Evolutionary conservation across 2,329 filamentous ascomycete genomes (phyloP).

Genomic region (Gaeumannomyces sp.): DNA sequence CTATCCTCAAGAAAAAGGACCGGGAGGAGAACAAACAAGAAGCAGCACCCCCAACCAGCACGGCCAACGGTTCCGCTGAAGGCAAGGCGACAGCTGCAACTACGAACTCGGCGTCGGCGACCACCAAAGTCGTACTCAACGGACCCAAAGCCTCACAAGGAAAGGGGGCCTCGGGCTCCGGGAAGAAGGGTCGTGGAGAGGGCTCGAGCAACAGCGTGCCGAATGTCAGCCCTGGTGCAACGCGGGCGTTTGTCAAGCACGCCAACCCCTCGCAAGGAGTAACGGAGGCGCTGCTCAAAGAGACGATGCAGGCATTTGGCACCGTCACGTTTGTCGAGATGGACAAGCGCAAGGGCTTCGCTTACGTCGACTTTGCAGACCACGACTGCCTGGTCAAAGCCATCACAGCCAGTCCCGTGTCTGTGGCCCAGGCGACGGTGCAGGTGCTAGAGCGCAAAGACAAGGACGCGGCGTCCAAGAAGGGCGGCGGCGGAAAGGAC

Average conservation of each 20-base stretch:
- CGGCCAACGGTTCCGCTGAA: too few relatives aligned
- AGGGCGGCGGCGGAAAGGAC: constrained; percentile 14
- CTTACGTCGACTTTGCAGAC: constrained; percentile 82
- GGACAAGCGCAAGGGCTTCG: constrained; percentile 90
- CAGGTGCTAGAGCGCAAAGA: constrained; percentile 81
- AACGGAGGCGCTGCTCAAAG: constrained; percentile 71
- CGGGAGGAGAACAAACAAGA: constrained; percentile 4
- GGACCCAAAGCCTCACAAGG: constrained; percentile 21
- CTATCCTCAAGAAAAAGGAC: constrained; percentile 34
- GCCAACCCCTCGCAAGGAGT: constrained; percentile 87
- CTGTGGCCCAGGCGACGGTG: constrained; percentile 78
- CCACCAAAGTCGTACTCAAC: constrained; percentile 20
- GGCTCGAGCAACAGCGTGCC: constrained; percentile 16
- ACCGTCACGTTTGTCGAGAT: constrained; percentile 77
- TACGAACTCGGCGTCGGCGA: constrained; percentile 14
- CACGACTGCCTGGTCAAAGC: constrained; percentile 69
- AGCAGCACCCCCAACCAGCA: background rate
- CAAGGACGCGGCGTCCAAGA: constrained; percentile 25
- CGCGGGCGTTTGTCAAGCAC: constrained; percentile 72
- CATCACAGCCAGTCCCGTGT: constrained; percentile 71
- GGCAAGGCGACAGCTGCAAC: background rate
- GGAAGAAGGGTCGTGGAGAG: constrained; percentile 14
- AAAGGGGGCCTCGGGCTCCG: constrained; percentile 10
- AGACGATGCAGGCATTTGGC: constrained; percentile 69
- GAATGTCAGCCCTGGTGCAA: constrained; percentile 37